Conservation (phyloP, 331 rosid genomes). For the Malus hybrid region DNA sequence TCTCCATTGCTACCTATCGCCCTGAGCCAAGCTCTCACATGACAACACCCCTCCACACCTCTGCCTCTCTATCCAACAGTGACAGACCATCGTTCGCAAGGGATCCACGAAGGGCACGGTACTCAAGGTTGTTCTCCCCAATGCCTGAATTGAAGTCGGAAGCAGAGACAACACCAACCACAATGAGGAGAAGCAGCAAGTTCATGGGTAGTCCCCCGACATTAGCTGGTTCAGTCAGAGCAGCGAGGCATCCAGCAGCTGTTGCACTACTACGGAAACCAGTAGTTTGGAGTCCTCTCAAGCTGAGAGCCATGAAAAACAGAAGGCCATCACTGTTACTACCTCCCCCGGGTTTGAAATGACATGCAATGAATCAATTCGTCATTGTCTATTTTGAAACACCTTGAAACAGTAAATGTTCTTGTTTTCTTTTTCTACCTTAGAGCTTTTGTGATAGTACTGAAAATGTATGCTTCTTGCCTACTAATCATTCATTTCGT, state of each 20-base stretch:
- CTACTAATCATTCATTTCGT: neutral
- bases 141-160: conserved; percentile 48
- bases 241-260: conserved; percentile 34
- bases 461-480: conserved; percentile 25
- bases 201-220: conserved; percentile 78
- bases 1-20: conserved; percentile 61
- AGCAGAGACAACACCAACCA: conserved; percentile 55
- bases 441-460: neutral
- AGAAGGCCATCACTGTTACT: conserved; percentile 52
- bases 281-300: conserved; percentile 85
- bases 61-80: conserved; percentile 39
- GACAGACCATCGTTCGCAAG: conserved; percentile 34
- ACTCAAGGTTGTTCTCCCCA: conserved; percentile 78
- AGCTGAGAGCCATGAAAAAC: conserved; percentile 44
- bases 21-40: conserved; percentile 48
- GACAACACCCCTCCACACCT: conserved; percentile 59
- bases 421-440: neutral
- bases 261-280: conserved; percentile 58
- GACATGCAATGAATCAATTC: conserved; percentile 30
- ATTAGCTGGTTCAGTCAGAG: conserved; percentile 34
- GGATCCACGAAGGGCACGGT: conserved; percentile 51
- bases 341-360: conserved; percentile 38
- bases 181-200: conserved; percentile 66
- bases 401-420: neutral
- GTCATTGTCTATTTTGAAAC: conserved; percentile 2